Percentiles rank a stretch among this genome's conserved stretches.
phyloP scores from a whole-genome alignment of 1,139 yeast species.

The Kurtzmaniella quercitrusa region DNA sequence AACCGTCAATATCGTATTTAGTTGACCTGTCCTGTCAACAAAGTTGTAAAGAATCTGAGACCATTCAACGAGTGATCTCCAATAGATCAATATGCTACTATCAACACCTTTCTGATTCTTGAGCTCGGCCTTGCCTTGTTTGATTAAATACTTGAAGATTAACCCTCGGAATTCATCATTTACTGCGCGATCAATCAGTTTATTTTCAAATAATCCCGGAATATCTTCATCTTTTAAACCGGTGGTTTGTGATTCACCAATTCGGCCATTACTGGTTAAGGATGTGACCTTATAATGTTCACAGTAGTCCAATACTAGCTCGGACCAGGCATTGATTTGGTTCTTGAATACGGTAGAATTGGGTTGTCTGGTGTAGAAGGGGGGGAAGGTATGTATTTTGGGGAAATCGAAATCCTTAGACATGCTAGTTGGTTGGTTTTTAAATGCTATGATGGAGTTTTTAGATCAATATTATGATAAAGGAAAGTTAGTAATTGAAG shows the following conservation, averaged over 20 bases:
- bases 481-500: too few species aligned
- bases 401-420: conserved; percentile 44
- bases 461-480: too few species aligned
- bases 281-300: conserved; percentile 46
- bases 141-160: conserved; percentile 57
- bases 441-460: background rate
- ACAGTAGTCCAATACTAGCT: conserved; percentile 51
- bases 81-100: conserved; percentile 52
- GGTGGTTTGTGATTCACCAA: conserved; percentile 23
- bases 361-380: conserved; percentile 86
- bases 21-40: conserved; percentile 71
- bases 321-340: conserved; percentile 54
- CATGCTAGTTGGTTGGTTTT: conserved; percentile 4
- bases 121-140: conserved; percentile 51
- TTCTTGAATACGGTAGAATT: conserved; percentile 73
- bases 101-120: conserved; percentile 38
- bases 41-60: conserved; percentile 46
- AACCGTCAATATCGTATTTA: conserved; percentile 72
- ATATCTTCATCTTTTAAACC: conserved; percentile 15
- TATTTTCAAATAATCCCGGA: conserved; percentile 46
- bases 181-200: conserved; percentile 47
- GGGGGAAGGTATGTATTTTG: conserved; percentile 81
- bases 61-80: conserved; percentile 78
- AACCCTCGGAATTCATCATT: conserved; percentile 51
- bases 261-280: conserved; percentile 27